These are phyloP conservation scores for Hypoxylon lienhwacheense DNA, from an alignment of 495 filamentous ascomycete genomes.

Conservation along the genomic window DNA sequence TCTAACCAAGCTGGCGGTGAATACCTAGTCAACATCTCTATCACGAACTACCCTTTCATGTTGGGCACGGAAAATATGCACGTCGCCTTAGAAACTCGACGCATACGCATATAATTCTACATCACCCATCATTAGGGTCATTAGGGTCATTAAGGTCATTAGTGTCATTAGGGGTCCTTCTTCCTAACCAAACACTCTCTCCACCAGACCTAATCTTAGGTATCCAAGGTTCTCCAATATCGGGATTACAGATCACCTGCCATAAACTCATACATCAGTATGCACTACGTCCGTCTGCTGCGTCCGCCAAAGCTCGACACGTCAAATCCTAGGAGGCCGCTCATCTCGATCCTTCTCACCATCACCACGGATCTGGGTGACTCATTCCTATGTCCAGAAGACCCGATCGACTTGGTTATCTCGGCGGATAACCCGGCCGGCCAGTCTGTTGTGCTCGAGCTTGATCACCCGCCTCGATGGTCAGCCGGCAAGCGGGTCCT, in stretches of 20 bases:
- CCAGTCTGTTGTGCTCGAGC: constrained; percentile 32
- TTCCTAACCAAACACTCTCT: neutral
- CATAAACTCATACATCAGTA: too few species aligned
- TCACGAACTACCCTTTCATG: neutral
- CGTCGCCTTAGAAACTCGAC: too few species aligned
- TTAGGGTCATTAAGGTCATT: constrained; percentile 3
- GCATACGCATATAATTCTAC: constrained; percentile 8
- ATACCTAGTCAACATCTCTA: neutral
- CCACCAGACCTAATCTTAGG: neutral
- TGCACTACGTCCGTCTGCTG: constrained; percentile 78
- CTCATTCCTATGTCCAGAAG: constrained; percentile 69
- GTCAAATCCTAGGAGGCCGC: constrained; percentile 37
- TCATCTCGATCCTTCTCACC: constrained; percentile 59
- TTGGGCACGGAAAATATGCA: constrained; percentile 18
- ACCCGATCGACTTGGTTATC: constrained; percentile 58
- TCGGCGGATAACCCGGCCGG: constrained; percentile 55
- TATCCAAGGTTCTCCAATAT: too few species aligned
- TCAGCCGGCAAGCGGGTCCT: constrained; percentile 46
- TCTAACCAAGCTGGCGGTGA: constrained; percentile 16
- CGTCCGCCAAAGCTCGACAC: constrained; percentile 60
- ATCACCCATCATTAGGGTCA: neutral
- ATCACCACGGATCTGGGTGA: constrained; percentile 93
- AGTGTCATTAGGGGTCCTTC: neutral
- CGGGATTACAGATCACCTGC: too few species aligned
- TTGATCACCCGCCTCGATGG: constrained; percentile 36